phyloP scores from a whole-genome alignment of 2,329 filamentous ascomycete genomes.

The Fusarium nygamai region DNA sequence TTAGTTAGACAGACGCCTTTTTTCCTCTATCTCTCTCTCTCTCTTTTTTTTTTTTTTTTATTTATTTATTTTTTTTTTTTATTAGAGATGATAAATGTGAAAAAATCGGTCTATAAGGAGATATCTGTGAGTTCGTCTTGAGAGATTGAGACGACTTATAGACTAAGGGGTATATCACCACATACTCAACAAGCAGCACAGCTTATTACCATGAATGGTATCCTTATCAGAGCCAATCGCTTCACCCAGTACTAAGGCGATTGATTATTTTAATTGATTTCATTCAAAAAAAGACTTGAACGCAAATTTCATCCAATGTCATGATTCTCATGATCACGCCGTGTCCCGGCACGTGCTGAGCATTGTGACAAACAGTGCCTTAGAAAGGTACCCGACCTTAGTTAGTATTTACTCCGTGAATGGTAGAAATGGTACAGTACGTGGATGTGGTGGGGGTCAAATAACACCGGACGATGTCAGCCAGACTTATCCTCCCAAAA shows the following conservation, averaged over 20 bases:
- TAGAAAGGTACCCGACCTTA: neutral
- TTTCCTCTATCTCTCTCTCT: neutral
- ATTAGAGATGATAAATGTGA: neutral
- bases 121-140: neutral
- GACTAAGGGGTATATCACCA: neutral
- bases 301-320: neutral
- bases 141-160: neutral
- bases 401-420: neutral
- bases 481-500: neutral
- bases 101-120: neutral
- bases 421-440: neutral
- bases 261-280: neutral
- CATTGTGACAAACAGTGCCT: neutral
- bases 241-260: neutral
- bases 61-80: neutral
- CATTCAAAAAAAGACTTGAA: neutral
- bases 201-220: neutral
- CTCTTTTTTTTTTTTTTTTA: neutral
- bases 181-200: neutral
- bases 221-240: neutral
- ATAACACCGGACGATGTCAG: slow-evolving; percentile 3
- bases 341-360: neutral
- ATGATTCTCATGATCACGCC: neutral
- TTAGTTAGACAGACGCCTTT: neutral
- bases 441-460: neutral